phyloP scores from a whole-genome alignment of 2,329 filamentous ascomycete genomes.

The Acarospora socialis region DNA sequence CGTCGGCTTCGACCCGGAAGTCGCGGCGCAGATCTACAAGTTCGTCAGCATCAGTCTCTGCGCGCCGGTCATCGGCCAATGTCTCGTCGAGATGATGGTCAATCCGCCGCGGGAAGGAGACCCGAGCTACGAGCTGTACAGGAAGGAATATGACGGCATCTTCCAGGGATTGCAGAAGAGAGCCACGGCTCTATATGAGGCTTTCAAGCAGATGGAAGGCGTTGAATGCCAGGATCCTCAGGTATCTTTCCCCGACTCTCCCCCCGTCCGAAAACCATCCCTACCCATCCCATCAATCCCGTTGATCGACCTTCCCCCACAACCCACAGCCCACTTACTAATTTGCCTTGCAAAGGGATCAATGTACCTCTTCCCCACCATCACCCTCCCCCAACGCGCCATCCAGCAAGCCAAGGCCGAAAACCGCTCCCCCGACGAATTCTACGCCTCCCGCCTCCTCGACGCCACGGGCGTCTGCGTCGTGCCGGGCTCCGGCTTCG shows the following conservation, averaged over 20 bases:
- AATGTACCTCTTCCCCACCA: constrained; percentile 98
- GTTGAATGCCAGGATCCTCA: constrained; percentile 77
- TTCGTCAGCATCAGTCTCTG: constrained; percentile 96
- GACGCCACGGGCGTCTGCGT: constrained; percentile 92
- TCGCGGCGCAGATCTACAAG: constrained; percentile 94
- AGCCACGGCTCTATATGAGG: constrained; percentile 72
- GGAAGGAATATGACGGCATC: constrained; percentile 72
- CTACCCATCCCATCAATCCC: no score
- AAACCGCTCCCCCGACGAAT: constrained; percentile 69
- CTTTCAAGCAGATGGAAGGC: constrained; percentile 90
- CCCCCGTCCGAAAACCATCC: not conserved
- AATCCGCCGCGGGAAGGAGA: constrained; percentile 80
- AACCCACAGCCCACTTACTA: no score
- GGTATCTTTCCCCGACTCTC: constrained; percentile 23
- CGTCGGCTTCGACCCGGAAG: constrained; percentile 69
- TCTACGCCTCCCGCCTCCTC: constrained; percentile 81
- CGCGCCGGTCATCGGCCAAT: constrained; percentile 89
- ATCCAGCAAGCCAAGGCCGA: constrained; percentile 60
- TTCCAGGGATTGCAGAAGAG: constrained; percentile 64
- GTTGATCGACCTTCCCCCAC: no score
- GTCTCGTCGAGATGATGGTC: constrained; percentile 93
- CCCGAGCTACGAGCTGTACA: constrained; percentile 70
- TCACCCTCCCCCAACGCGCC: constrained; percentile 64
- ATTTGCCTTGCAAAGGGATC: constrained; percentile 45
- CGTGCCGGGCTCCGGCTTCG: constrained; percentile 83